Conservation (phyloP, 2,329 filamentous ascomycete genomes). For the Penicillium italicum region DNA sequence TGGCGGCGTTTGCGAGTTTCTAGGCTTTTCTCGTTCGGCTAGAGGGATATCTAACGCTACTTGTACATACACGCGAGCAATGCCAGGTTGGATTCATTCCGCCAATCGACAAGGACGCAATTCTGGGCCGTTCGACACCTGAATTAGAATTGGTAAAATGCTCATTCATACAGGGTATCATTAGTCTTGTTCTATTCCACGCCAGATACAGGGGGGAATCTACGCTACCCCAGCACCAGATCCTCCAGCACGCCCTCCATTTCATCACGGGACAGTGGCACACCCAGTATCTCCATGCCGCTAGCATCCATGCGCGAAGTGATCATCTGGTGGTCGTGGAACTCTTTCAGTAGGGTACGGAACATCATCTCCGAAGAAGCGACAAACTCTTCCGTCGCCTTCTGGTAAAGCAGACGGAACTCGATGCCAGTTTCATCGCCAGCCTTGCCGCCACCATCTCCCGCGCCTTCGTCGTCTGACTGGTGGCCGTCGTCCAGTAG, state of each 20-base stretch:
- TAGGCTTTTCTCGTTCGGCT: constrained; percentile 10
- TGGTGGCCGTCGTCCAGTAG: constrained; percentile 54
- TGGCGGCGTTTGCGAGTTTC: constrained; percentile 46
- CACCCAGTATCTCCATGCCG: constrained; percentile 78
- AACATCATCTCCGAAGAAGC: constrained; percentile 96
- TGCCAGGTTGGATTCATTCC: neutral
- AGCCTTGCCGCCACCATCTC: constrained; percentile 28
- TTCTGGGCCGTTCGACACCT: neutral
- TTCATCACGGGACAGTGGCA: constrained; percentile 84
- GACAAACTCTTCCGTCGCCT: constrained; percentile 94
- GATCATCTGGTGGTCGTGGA: constrained; percentile 97
- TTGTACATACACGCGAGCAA: constrained; percentile 13
- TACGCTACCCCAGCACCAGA: constrained; percentile 41
- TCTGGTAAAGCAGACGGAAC: constrained; percentile 88
- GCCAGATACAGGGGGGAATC: constrained; percentile 3
- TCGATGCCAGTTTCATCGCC: constrained; percentile 65
- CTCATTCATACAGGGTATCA: constrained; percentile 34
- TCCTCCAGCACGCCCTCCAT: constrained; percentile 87
- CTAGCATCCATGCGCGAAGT: constrained; percentile 79
- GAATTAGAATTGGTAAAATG: constrained; percentile 11
- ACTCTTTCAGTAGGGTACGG: constrained; percentile 89
- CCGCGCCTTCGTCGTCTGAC: constrained; percentile 50
- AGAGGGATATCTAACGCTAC: neutral
- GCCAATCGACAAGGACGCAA: neutral
- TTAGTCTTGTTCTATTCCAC: constrained; percentile 23